These are phyloP conservation scores for Paecilomyces variotii DNA, from an alignment of 2,329 filamentous ascomycete genomes.

Conservation along the genomic window DNA sequence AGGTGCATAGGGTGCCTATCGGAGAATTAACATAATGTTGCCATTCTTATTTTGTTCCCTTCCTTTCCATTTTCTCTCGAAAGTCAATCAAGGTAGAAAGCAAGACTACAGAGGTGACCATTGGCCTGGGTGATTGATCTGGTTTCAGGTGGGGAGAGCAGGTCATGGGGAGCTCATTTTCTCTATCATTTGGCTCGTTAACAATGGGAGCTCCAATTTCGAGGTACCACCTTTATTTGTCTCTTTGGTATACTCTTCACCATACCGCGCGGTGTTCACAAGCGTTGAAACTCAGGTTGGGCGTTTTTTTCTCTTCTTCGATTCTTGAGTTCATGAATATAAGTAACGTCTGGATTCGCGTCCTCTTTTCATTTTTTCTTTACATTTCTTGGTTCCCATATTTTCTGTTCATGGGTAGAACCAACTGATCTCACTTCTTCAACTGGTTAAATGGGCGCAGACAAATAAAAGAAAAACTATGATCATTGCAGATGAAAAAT, in stretches of 20 bases:
- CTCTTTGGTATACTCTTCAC: background rate
- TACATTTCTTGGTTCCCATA: background rate
- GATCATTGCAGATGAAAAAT: no score
- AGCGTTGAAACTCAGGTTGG: background rate
- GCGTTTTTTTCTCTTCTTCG: background rate
- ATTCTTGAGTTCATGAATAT: background rate
- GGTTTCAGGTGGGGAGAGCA: background rate
- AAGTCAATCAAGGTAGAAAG: background rate
- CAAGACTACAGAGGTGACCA: background rate
- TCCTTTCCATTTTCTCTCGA: background rate
- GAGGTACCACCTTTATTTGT: background rate
- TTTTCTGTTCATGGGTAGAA: background rate
- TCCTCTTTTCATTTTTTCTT: background rate
- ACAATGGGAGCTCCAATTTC: background rate
- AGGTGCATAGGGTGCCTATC: conserved; percentile 46
- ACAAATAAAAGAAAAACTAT: no score
- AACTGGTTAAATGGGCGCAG: no score
- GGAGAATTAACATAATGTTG: background rate
- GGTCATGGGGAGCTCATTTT: background rate
- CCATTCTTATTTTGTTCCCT: background rate
- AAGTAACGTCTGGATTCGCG: background rate
- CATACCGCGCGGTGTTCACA: background rate
- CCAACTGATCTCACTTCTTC: no score
- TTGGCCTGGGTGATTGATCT: background rate
- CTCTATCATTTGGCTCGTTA: background rate